phyloP scores from a whole-genome alignment of 345 rosid species.

The Crucihimalaya himalaica region DNA sequence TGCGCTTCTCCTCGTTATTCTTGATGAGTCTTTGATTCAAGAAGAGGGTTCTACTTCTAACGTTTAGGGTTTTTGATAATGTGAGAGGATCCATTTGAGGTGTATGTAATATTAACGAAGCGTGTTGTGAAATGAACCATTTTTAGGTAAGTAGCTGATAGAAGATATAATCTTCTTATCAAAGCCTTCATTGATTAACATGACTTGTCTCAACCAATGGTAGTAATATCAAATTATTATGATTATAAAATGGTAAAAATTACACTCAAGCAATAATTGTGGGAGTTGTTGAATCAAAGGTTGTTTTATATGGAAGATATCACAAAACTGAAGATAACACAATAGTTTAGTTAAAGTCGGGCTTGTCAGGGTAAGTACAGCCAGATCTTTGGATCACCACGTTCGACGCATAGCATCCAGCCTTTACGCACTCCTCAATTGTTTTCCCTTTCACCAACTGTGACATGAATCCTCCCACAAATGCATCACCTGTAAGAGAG shows the following conservation, averaged over 20 bases:
- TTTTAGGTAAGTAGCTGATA: not conserved
- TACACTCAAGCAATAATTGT: constrained; percentile 17
- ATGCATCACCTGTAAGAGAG: constrained; percentile 67
- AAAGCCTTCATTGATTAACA: not conserved
- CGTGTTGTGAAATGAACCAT: constrained; percentile 4
- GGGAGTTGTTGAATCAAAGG: constrained; percentile 15
- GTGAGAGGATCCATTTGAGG: not conserved
- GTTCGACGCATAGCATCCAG: constrained; percentile 79
- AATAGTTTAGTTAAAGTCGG: constrained; percentile 41
- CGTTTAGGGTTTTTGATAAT: not conserved
- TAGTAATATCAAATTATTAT: not conserved
- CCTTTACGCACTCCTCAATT: constrained; percentile 72
- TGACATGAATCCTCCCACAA: constrained; percentile 63
- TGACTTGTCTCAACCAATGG: not conserved
- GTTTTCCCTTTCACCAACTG: constrained; percentile 78
- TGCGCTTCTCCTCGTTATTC: constrained; percentile 36
- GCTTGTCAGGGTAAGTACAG: constrained; percentile 75
- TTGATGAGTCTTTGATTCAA: not conserved
- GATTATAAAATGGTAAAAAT: not conserved
- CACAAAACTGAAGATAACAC: constrained; percentile 30
- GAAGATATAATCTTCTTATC: not conserved
- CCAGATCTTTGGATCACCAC: constrained; percentile 93
- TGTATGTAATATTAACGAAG: constrained; percentile 15
- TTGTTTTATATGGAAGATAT: constrained; percentile 18
- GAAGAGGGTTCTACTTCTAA: not conserved